Evolutionary conservation across 768 basidiomycete genomes (phyloP), one percentile per base, ranked within the genome.

Genomic region (Leccinum boreale): DNA sequence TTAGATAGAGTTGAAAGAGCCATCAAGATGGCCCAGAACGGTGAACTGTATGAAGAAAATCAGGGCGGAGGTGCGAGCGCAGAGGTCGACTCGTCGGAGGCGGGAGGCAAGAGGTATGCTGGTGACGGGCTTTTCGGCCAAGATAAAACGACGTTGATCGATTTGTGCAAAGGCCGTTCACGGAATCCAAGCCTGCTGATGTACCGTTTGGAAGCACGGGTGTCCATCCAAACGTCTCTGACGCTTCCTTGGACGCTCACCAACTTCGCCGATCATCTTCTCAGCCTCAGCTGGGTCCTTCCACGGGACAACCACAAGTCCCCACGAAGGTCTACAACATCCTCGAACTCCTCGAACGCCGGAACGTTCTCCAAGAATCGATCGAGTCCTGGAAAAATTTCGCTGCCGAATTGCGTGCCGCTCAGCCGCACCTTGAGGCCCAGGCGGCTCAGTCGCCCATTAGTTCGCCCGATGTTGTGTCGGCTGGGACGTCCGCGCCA

Each of bases 261-360:
- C 68, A 68, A 39, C 67, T 69, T 52, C 64, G 69, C 51, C 68
- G 69, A 61, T 66, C 68, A 15, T 68, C 62, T 21, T 71, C 71
- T 14, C 69, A 71, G 11, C 62, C 69, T n/a, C 63, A 63, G 56
- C 29, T 70, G 14, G 60, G 66, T 26, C 69, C 67, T 35, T 48
- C 58, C 21, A 49, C 57, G 4, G 52, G 26, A 4, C 56, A 61
- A 24, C 49, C 55, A 21, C 68, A 62, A 11, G 56, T 55, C 26
- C 60, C 67, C 19, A 53, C 59, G 11, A 70, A 61, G 55, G 42
- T 65, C 9, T 67, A 66, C 44, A 66, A 65, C 4, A 61, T 70
- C 15, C 53, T 65, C 6, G 70, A 72, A 21, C 72, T 71, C 53
- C 28, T 63, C 11, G 65, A 70, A 5, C 63, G 64, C 44, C 61